phyloP scores from a whole-genome alignment of 1,284 basidiomycete species.

The Irpex sp. region DNA sequence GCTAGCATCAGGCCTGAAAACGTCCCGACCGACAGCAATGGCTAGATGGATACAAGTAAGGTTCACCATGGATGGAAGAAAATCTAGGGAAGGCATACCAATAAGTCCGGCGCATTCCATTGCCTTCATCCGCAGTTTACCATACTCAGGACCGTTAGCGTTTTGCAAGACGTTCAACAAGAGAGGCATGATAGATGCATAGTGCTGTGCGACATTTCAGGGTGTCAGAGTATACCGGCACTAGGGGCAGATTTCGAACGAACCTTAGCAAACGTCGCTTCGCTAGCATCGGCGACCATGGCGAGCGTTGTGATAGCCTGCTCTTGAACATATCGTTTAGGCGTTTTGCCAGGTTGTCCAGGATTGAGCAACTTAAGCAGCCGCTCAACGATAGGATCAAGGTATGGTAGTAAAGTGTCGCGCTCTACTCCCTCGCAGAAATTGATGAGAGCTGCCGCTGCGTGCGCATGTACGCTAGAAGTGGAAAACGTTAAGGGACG shows the following conservation, averaged over 20 bases:
- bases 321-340: conserved; percentile 71
- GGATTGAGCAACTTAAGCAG: conserved; percentile 64
- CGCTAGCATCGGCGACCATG: conserved; percentile 82
- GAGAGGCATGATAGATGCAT: conserved; percentile 73
- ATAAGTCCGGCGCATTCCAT: conserved; percentile 86
- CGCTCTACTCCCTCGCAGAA: conserved; percentile 81
- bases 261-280: conserved; percentile 66
- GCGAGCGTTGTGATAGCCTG: conserved; percentile 81
- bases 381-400: conserved; percentile 73
- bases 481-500: neutral
- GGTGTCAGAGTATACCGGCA: no score
- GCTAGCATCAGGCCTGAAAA: conserved; percentile 74
- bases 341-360: conserved; percentile 29
- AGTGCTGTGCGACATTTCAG: conserved; percentile 44
- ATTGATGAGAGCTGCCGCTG: conserved; percentile 83
- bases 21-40: conserved; percentile 76
- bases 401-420: conserved; percentile 68
- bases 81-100: conserved; percentile 38
- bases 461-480: conserved; percentile 75
- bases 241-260: neutral
- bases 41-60: conserved; percentile 37
- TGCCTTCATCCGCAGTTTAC: conserved; percentile 69
- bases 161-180: conserved; percentile 68
- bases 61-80: neutral
- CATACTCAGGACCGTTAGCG: conserved; percentile 61